Percentiles rank a stretch among this genome's conserved stretches.
These are phyloP conservation scores for Pelagophyceae sp. DNA, from an alignment of 352 stramenopile species.

Conservation along the genomic window DNA sequence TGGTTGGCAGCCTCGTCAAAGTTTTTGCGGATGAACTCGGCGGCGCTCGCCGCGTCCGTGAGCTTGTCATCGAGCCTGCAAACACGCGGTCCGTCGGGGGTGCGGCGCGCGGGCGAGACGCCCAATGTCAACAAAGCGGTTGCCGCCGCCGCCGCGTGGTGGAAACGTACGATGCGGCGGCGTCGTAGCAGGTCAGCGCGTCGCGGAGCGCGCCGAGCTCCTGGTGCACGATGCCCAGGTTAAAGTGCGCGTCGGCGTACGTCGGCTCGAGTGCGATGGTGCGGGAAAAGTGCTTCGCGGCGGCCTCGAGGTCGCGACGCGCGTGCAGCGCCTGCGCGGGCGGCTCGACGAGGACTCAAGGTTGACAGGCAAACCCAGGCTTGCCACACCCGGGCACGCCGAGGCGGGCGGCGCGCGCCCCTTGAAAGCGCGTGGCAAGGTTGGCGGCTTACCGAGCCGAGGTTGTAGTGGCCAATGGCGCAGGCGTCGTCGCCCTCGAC, in stretches of 20 bases:
- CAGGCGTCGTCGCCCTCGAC: slow-evolving; percentile 16
- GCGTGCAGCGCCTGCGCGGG: slow-evolving; percentile 19
- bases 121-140: background rate
- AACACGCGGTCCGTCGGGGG: too few relatives aligned
- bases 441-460: too few relatives aligned
- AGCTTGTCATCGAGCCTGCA: slow-evolving; percentile 2
- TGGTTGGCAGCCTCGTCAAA: background rate
- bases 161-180: background rate
- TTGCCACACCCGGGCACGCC: too few relatives aligned
- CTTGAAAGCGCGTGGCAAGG: too few relatives aligned
- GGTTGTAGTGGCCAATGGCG: slow-evolving; percentile 27
- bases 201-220: slow-evolving; percentile 16
- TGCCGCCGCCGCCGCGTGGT: background rate
- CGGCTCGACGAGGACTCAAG: too few relatives aligned
- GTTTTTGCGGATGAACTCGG: slow-evolving; percentile 2
- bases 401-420: too few relatives aligned
- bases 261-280: slow-evolving; percentile 12
- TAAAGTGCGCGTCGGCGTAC: slow-evolving; percentile 26
- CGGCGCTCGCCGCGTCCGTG: background rate
- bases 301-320: background rate
- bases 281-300: background rate
- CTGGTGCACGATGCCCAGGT: slow-evolving; percentile 27
- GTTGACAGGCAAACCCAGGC: too few relatives aligned
- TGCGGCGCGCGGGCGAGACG: too few relatives aligned
- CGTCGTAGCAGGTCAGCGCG: slow-evolving; percentile 18